Conservation (phyloP, 2,329 filamentous ascomycete genomes). For the Diaporthe sp. region DNA sequence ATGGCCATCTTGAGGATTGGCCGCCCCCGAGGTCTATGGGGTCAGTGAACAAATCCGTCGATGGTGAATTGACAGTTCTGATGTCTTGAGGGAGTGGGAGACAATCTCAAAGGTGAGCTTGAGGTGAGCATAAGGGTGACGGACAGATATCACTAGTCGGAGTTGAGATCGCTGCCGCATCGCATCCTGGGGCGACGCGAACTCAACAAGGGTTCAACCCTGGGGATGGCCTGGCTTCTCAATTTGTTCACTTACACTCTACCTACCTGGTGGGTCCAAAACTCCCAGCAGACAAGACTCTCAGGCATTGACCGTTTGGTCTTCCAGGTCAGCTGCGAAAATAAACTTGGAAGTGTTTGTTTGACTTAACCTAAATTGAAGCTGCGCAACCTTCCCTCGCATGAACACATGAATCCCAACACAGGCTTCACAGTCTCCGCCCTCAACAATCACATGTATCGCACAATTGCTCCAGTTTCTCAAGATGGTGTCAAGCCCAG, state of each 20-base stretch:
- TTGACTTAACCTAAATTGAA: neutral
- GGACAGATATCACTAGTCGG: neutral
- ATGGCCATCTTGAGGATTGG: conserved; percentile 11
- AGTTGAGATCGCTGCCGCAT: neutral
- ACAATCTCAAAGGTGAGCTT: neutral
- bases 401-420: neutral
- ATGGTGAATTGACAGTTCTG: too few species aligned
- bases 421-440: neutral
- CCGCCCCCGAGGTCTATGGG: neutral
- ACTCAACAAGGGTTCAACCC: neutral
- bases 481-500: too few species aligned
- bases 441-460: neutral
- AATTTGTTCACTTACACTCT: neutral
- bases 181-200: too few species aligned
- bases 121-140: neutral
- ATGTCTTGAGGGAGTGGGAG: neutral
- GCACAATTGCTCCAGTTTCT: too few species aligned
- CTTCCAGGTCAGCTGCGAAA: too few species aligned
- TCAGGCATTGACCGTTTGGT: neutral
- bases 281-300: neutral
- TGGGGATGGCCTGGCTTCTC: neutral
- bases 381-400: neutral
- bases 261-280: neutral
- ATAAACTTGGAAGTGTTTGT: neutral
- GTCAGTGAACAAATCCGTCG: too few species aligned